Percentiles rank a stretch among this genome's conserved stretches.
Conservation (phyloP, 2,329 filamentous ascomycete species). For the Fusarium ambrosium region DNA sequence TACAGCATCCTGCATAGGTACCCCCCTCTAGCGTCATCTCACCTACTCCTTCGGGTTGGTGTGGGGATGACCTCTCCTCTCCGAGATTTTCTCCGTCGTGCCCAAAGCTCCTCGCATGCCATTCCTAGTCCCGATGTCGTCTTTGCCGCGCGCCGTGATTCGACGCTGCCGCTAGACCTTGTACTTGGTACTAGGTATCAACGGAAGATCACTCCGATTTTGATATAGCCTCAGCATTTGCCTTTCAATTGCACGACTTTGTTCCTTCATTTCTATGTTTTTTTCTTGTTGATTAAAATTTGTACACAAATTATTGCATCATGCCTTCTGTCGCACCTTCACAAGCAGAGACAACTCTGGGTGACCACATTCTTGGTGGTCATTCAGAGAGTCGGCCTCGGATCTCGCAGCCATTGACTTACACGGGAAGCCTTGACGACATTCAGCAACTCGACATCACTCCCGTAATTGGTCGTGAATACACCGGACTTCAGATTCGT, state of each 20-base stretch:
- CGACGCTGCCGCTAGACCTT: constrained; percentile 32
- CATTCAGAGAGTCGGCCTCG: constrained; percentile 49
- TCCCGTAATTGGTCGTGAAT: constrained; percentile 65
- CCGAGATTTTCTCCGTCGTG: constrained; percentile 51
- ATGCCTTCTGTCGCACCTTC: constrained; percentile 53
- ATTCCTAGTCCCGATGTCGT: constrained; percentile 49
- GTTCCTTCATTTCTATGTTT: background rate
- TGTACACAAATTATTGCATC: constrained; percentile 25
- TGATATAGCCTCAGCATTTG: constrained; percentile 31
- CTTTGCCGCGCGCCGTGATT: constrained; percentile 45
- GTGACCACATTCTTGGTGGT: constrained; percentile 50
- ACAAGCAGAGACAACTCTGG: constrained; percentile 40
- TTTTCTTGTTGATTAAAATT: constrained; percentile 11
- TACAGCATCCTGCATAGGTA: background rate
- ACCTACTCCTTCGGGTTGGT: constrained; percentile 19
- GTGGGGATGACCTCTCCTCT: constrained; percentile 36
- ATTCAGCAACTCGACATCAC: constrained; percentile 58
- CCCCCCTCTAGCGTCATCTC: constrained; percentile 8
- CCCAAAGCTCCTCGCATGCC: constrained; percentile 30
- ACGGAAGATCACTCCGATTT: constrained; percentile 33
- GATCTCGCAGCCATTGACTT: constrained; percentile 53
- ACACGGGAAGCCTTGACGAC: constrained; percentile 57
- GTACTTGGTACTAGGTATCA: constrained; percentile 23
- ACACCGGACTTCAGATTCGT: constrained; percentile 53
- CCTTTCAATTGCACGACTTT: constrained; percentile 7